Conservation (phyloP, 1,284 basidiomycete species). For the Cutaneotrichosporon cutaneum region DNA sequence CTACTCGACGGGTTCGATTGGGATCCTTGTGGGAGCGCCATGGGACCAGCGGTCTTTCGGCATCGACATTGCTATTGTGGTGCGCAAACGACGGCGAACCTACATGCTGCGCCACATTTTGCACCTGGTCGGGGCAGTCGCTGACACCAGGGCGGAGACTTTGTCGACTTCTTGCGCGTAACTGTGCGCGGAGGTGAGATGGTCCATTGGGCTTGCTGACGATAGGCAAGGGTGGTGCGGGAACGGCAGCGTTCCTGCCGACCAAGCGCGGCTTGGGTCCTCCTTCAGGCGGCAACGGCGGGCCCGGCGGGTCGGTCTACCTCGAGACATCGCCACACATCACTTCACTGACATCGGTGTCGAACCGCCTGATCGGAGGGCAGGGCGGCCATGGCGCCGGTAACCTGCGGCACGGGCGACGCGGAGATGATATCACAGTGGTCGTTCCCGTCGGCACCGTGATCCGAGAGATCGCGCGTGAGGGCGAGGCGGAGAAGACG, state of each 20-base stretch:
- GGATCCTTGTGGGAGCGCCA: too few relatives aligned
- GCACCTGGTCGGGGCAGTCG: too few relatives aligned
- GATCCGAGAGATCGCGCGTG: constrained; percentile 68
- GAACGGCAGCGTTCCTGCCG: constrained; percentile 79
- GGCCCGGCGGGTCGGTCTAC: constrained; percentile 80
- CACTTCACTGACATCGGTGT: constrained; percentile 71
- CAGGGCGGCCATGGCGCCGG: constrained; percentile 73
- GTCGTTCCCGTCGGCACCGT: constrained; percentile 85
- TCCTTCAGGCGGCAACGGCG: constrained; percentile 86
- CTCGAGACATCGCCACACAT: constrained; percentile 71
- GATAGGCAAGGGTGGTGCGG: constrained; percentile 75
- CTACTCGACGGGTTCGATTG: too few relatives aligned
- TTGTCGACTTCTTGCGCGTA: constrained; percentile 75
- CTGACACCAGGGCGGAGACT: constrained; percentile 64
- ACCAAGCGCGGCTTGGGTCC: constrained; percentile 70
- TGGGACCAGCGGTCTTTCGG: too few relatives aligned
- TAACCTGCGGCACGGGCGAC: constrained; percentile 76
- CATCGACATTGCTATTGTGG: too few relatives aligned
- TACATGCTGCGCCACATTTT: too few relatives aligned
- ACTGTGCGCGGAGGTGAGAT: constrained; percentile 68
- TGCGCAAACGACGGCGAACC: too few relatives aligned
- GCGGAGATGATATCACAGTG: constrained; percentile 69
- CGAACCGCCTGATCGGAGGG: constrained; percentile 65
- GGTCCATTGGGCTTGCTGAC: constrained; percentile 11
- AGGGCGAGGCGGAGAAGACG: constrained; percentile 59